Evolutionary conservation across 2,329 filamentous ascomycete genomes (phyloP).

Genomic region (Trichocomaceae sp.): DNA sequence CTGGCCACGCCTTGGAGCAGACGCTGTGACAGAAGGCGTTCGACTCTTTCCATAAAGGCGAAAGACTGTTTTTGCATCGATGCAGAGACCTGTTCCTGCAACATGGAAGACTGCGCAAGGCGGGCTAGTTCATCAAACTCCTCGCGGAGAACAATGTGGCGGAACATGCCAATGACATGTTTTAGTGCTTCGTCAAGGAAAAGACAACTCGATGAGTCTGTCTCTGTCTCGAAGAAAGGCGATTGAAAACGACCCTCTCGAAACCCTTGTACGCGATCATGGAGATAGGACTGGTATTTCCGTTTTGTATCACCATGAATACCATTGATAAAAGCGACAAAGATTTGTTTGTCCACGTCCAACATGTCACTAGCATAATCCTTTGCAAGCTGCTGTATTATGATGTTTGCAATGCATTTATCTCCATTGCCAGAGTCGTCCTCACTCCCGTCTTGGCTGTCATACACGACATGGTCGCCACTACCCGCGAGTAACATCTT

Average conservation of each 20-base stretch:
- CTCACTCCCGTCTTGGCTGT: not conserved
- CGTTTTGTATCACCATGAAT: constrained; percentile 31
- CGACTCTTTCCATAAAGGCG: constrained; percentile 28
- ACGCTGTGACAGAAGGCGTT: constrained; percentile 30
- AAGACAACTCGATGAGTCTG: constrained; percentile 27
- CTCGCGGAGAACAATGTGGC: constrained; percentile 32
- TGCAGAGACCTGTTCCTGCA: constrained; percentile 9
- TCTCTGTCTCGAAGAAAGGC: constrained; percentile 29
- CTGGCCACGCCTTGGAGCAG: constrained; percentile 25
- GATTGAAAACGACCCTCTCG: constrained; percentile 25
- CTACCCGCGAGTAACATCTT: constrained; percentile 30
- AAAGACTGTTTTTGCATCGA: constrained; percentile 14
- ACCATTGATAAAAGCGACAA: constrained; percentile 38
- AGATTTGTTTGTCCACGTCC: constrained; percentile 34
- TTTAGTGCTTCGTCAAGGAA: constrained; percentile 33
- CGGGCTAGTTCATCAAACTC: constrained; percentile 30
- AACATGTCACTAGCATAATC: constrained; percentile 33
- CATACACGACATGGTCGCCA: not conserved
- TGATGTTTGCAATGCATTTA: constrained; percentile 15
- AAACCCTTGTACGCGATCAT: constrained; percentile 29
- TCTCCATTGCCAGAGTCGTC: constrained; percentile 17
- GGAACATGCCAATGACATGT: constrained; percentile 37
- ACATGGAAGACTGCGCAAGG: constrained; percentile 21
- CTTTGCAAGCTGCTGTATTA: constrained; percentile 8
- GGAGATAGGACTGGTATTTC: constrained; percentile 30